A percentile compares a stretch with the other conserved stretches of the same genome.
phyloP scores from a whole-genome alignment of 75 land plant genomes.

The Ceratopteris richardii region DNA sequence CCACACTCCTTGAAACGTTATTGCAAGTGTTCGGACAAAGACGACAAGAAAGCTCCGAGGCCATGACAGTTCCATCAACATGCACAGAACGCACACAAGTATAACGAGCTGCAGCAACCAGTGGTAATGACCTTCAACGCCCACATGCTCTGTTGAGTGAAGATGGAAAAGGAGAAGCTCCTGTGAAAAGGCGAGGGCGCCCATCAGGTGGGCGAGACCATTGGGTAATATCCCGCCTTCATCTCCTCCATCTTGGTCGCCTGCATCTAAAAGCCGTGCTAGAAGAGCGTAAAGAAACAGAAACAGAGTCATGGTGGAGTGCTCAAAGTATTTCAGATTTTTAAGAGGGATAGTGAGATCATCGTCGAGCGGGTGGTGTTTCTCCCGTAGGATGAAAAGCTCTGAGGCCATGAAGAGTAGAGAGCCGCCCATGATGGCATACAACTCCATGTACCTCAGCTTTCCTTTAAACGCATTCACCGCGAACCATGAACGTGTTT shows the following conservation, averaged over 20 bases:
- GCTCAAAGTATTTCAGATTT: no score
- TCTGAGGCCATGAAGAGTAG: no score
- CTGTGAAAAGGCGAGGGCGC: constrained; percentile 49
- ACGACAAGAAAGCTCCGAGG: constrained; percentile 37
- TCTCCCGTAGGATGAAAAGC: no score
- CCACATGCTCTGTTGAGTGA: constrained; percentile 81
- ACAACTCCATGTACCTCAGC: no score
- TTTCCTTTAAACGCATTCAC: background rate
- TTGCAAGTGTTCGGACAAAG: no score
- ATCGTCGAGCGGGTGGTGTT: no score
- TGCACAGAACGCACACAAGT: constrained; percentile 31
- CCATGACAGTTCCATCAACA: constrained; percentile 39
- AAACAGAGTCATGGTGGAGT: no score
- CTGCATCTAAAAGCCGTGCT: no score
- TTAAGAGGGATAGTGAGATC: no score
- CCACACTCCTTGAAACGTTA: no score
- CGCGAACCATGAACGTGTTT: constrained; percentile 27
- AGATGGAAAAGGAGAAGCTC: constrained; percentile 72
- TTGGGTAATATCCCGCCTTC: constrained; percentile 11
- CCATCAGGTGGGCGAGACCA: constrained; percentile 31
- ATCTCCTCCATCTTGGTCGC: constrained; percentile 10
- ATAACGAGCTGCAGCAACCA: constrained; percentile 59
- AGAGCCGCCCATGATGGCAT: no score
- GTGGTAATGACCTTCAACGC: constrained; percentile 81
- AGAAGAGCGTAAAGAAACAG: no score